Evolutionary conservation across 805 yeast genomes (phyloP).

Genomic region (Nakazawaea populi): DNA sequence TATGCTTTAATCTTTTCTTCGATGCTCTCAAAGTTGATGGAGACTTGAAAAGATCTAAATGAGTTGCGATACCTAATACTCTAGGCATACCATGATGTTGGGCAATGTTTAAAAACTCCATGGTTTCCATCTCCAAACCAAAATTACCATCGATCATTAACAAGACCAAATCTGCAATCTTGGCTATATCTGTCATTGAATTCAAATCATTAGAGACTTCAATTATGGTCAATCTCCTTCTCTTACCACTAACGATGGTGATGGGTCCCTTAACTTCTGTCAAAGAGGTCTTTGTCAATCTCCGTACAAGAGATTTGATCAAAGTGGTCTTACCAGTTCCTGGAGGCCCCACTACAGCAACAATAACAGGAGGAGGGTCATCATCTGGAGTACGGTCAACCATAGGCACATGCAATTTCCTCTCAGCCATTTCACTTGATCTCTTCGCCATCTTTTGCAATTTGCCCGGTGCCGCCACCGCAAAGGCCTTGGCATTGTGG

Average conservation of each 20-base stretch:
- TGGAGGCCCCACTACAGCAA: constrained; percentile 97
- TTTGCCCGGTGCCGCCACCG: constrained; percentile 80
- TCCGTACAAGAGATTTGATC: constrained; percentile 79
- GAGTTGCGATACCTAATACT: constrained; percentile 92
- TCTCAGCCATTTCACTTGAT: constrained; percentile 77
- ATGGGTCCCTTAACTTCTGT: constrained; percentile 92
- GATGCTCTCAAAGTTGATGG: constrained; percentile 86
- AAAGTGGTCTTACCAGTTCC: constrained; percentile 97
- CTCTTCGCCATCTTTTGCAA: constrained; percentile 80
- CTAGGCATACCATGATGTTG: constrained; percentile 99
- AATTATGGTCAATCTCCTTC: constrained; percentile 85
- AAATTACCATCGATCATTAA: constrained; percentile 92
- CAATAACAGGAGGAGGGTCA: constrained; percentile 94
- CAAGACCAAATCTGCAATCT: constrained; percentile 88
- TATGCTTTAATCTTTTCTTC: constrained; percentile 83
- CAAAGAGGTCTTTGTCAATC: constrained; percentile 82
- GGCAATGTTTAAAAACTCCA: constrained; percentile 94
- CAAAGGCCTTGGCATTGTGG: constrained; percentile 76
- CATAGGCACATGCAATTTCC: constrained; percentile 93
- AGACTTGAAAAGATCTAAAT: constrained; percentile 86
- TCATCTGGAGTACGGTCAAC: constrained; percentile 96
- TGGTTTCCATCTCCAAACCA: constrained; percentile 99
- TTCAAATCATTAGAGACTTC: constrained; percentile 91
- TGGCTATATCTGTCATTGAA: constrained; percentile 95
- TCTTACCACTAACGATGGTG: constrained; percentile 92